Evolutionary conservation across 805 yeast species (phyloP).

Genomic region (Metschnikowia similis): DNA sequence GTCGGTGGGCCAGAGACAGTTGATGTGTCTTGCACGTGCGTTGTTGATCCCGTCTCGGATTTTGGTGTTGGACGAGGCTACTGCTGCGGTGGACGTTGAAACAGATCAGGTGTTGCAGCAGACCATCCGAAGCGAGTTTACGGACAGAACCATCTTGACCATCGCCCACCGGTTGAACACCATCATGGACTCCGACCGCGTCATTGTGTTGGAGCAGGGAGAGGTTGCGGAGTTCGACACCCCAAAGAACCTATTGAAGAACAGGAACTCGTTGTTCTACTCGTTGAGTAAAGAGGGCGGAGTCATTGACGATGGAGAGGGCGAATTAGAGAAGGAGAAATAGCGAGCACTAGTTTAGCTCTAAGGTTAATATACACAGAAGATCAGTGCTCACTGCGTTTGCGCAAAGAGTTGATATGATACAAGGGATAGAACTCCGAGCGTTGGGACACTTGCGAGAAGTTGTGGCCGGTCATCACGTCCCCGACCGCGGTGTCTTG

Average conservation of each 20-base stretch:
- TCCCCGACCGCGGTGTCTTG: conserved; percentile 15
- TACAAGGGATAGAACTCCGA: conserved; percentile 47
- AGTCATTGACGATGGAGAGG: conserved; percentile 29
- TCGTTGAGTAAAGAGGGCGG: conserved; percentile 83
- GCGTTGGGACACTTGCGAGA: conserved; percentile 30
- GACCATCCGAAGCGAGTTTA: conserved; percentile 71
- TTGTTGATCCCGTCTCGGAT: conserved; percentile 56
- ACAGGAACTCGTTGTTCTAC: conserved; percentile 68
- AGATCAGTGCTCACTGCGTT: conserved; percentile 57
- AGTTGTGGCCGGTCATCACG: conserved; percentile 23
- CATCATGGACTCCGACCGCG: conserved; percentile 74
- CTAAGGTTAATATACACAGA: background rate
- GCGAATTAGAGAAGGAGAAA: conserved; percentile 1
- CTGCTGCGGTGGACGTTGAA: conserved; percentile 86
- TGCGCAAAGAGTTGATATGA: conserved; percentile 46
- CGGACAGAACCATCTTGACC: conserved; percentile 73
- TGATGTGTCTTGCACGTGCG: conserved; percentile 78
- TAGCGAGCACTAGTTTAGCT: background rate
- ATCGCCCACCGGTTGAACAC: conserved; percentile 85
- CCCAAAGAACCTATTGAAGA: conserved; percentile 61
- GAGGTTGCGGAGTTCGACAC: conserved; percentile 71
- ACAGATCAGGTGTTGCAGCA: conserved; percentile 75
- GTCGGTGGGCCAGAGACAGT: conserved; percentile 52
- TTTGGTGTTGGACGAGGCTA: conserved; percentile 77
- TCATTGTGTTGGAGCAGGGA: conserved; percentile 73